Evolutionary conservation across 2,329 filamentous ascomycete species (phyloP), one percentile per base, ranked within the genome.

Genomic region (Xylaria multiplex): DNA sequence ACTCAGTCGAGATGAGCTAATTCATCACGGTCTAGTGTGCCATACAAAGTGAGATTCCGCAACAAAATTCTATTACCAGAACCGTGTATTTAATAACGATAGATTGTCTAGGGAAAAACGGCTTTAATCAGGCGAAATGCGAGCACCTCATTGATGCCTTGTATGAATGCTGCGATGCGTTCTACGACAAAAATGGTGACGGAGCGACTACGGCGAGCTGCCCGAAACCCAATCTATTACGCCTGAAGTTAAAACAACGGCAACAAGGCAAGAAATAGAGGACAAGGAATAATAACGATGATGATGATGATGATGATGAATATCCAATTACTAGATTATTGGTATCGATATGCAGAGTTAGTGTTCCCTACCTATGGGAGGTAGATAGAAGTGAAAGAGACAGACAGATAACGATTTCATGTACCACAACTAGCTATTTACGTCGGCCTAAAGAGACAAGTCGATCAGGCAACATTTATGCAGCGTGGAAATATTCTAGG

Each of bases 131-230:
- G 80, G 88, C 88, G 49, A 96, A 90, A 76, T 99, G 96, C 79
- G 87, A 91, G 75, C 78, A 81, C 19, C 83, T 93, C 75, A 86
- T 99, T 63, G 90, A 95, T 77, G 92, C 93, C 2, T 82, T 99
- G 27, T 99, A 98, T 79, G 91, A 96, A 72, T 99, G 96, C 80
- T 99, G 96, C 79, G 90, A 94, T 74, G 86, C 88, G 13, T 97
- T 98, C 77, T 98, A 99, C 80, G 82, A 90, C 73, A 85, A 87
- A 64, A 87, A 92, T 66, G 94, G 96, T 16, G 90, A 96, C 62
- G 81, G 88, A 27, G 93, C 92, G 37, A 88, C 85, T 48, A 91
- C 91, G 2, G 88, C 90, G 22, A 96, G 92, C 81, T 99, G 96
- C 76, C 96, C 96, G 0, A 95, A 95, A 77, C 87, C 92, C 7